These are phyloP conservation scores for Plasmodium inui DNA, from an alignment of 169 alveolate species.

Conservation along the genomic window DNA sequence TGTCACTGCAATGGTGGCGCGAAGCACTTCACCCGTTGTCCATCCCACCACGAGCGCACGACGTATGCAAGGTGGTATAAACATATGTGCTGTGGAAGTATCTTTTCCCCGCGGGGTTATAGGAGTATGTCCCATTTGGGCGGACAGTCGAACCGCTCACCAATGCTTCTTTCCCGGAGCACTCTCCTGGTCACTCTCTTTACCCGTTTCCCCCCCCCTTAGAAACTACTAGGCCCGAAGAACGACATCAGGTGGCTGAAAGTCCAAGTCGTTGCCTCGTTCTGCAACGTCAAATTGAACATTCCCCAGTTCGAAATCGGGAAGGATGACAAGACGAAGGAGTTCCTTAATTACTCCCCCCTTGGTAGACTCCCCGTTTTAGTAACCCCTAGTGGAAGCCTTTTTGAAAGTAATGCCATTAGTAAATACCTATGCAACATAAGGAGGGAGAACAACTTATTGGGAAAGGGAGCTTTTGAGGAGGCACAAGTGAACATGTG, in stretches of 20 bases:
- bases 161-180: neutral
- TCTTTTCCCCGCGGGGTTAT: neutral
- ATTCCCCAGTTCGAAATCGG: conserved; percentile 50
- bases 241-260: conserved; percentile 44
- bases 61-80: neutral
- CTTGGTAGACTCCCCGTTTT: conserved; percentile 63
- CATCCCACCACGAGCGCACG: neutral
- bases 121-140: neutral
- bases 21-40: neutral
- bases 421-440: conserved; percentile 52
- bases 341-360: conserved; percentile 50
- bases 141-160: neutral
- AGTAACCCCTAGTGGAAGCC: conserved; percentile 29
- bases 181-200: neutral
- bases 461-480: conserved; percentile 51
- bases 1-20: neutral
- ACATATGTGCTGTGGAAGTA: neutral
- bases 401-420: conserved; percentile 69
- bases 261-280: conserved; percentile 67
- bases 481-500: conserved; percentile 79
- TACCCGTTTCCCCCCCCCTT: neutral
- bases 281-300: conserved; percentile 50
- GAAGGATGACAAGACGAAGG: conserved; percentile 44
- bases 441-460: conserved; percentile 28
- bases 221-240: conserved; percentile 61